phyloP scores from a whole-genome alignment of 768 basidiomycete species.

The Suillus spraguei region DNA sequence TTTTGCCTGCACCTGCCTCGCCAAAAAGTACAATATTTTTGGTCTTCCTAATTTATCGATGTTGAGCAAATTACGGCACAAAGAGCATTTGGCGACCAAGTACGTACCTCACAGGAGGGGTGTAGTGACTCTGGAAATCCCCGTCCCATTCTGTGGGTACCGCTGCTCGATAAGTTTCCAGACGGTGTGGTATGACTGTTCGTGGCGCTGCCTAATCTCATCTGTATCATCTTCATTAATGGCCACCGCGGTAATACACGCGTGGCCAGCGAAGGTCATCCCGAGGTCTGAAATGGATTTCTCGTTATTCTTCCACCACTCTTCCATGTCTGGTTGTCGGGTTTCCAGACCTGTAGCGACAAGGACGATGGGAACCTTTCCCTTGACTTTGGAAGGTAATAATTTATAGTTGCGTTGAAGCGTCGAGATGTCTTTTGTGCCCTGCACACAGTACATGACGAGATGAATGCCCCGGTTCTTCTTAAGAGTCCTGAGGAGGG shows the following conservation, averaged over 20 bases:
- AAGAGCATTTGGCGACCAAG: not conserved
- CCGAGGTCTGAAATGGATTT: constrained; percentile 22
- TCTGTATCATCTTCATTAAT: constrained; percentile 20
- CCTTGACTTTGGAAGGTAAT: constrained; percentile 41
- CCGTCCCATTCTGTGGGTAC: not conserved
- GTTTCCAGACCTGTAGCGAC: constrained; percentile 46
- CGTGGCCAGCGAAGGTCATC: constrained; percentile 33
- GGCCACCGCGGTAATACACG: constrained; percentile 33
- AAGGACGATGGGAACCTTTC: constrained; percentile 41
- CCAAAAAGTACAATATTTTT: constrained; percentile 32
- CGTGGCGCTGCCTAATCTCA: constrained; percentile 21
- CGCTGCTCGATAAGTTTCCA: constrained; percentile 19
- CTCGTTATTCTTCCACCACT: constrained; percentile 34
- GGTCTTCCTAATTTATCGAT: not conserved
- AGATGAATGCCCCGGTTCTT: constrained; percentile 21
- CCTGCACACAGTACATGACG: constrained; percentile 39
- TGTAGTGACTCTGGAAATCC: not conserved
- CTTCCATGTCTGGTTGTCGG: constrained; percentile 32
- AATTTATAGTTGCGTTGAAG: constrained; percentile 41
- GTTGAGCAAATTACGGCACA: not conserved
- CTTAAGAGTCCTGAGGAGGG: not conserved
- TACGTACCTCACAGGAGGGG: not conserved
- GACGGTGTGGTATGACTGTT: constrained; percentile 27
- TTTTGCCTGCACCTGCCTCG: constrained; percentile 39
- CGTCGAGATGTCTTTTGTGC: constrained; percentile 37